Evolutionary conservation across 2,329 filamentous ascomycete species (phyloP).

Genomic region (Penicillium sp.): DNA sequence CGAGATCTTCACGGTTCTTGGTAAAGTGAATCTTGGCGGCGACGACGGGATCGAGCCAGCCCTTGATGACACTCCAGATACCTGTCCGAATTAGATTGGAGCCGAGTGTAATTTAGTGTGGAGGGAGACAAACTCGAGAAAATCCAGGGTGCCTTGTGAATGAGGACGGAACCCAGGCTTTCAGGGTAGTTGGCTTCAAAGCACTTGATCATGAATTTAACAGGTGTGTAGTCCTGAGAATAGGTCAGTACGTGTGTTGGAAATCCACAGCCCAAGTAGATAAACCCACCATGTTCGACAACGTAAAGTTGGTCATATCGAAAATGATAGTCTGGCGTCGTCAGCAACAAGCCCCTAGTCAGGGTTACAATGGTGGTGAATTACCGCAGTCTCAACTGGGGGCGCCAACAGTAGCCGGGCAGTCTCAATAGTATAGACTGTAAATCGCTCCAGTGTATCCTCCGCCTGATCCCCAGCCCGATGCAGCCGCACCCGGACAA

Average conservation of each 20-base stretch:
- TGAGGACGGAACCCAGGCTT: constrained; percentile 82
- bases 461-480: constrained; percentile 80
- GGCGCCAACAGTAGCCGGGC: constrained; percentile 78
- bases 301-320: constrained; percentile 90
- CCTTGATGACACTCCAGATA: constrained; percentile 94
- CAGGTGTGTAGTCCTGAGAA: constrained; percentile 79
- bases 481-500: constrained; percentile 82
- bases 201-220: constrained; percentile 99
- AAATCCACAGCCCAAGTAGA: background rate
- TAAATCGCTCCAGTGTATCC: constrained; percentile 81
- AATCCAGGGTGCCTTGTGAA: constrained; percentile 96
- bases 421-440: constrained; percentile 92
- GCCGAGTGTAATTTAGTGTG: background rate
- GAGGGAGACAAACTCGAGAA: constrained; percentile 71
- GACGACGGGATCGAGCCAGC: constrained; percentile 96
- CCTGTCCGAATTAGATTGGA: constrained; percentile 51
- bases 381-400: constrained; percentile 88
- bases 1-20: constrained; percentile 76
- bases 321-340: constrained; percentile 77
- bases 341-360: constrained; percentile 22
- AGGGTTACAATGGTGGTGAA: constrained; percentile 40
- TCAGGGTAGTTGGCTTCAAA: constrained; percentile 99
- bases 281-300: constrained; percentile 84
- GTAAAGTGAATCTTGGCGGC: constrained; percentile 93
- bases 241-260: constrained; percentile 16